Evolutionary conservation across 2,329 filamentous ascomycete genomes (phyloP).

Genomic region (Diaporthe citriasiana): DNA sequence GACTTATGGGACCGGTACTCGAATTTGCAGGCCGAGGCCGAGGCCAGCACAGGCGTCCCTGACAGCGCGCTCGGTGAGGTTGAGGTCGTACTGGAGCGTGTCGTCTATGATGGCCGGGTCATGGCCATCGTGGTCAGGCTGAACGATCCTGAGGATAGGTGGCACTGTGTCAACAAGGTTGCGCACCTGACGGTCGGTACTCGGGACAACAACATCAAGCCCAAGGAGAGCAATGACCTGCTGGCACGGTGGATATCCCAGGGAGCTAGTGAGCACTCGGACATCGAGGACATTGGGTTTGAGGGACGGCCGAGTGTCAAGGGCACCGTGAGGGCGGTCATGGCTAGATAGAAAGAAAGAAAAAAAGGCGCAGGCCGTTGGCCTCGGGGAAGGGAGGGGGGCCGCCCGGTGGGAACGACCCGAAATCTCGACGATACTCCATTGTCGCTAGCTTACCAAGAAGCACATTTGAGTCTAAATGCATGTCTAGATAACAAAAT

Average conservation of each 20-base stretch:
- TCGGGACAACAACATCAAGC: conserved; percentile 80
- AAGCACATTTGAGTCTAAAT: conserved; percentile 3
- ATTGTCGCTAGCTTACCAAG: background rate
- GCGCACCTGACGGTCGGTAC: conserved; percentile 95
- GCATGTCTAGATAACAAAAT: background rate
- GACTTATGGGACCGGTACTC: conserved; percentile 83
- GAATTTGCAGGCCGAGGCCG: conserved; percentile 66
- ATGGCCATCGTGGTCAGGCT: conserved; percentile 93
- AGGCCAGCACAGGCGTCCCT: conserved; percentile 52
- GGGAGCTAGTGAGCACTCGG: conserved; percentile 59
- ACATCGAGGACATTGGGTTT: conserved; percentile 64
- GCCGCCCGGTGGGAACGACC: background rate
- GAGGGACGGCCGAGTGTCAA: conserved; percentile 63
- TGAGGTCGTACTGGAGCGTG: conserved; percentile 73
- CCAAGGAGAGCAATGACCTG: conserved; percentile 93
- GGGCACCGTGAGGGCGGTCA: conserved; percentile 63
- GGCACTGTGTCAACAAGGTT: conserved; percentile 81
- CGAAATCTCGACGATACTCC: background rate
- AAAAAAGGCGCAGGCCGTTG: background rate
- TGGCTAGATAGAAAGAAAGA: conserved; percentile 58
- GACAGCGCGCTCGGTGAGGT: conserved; percentile 73
- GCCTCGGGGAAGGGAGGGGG: background rate
- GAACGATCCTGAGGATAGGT: conserved; percentile 66
- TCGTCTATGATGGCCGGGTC: conserved; percentile 87
- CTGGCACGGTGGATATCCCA: conserved; percentile 79